Percentiles rank a stretch among this genome's conserved stretches.
These are phyloP conservation scores for Pseudohalonectria lignicola DNA, from an alignment of 2,329 filamentous ascomycete genomes.

Conservation along the genomic window DNA sequence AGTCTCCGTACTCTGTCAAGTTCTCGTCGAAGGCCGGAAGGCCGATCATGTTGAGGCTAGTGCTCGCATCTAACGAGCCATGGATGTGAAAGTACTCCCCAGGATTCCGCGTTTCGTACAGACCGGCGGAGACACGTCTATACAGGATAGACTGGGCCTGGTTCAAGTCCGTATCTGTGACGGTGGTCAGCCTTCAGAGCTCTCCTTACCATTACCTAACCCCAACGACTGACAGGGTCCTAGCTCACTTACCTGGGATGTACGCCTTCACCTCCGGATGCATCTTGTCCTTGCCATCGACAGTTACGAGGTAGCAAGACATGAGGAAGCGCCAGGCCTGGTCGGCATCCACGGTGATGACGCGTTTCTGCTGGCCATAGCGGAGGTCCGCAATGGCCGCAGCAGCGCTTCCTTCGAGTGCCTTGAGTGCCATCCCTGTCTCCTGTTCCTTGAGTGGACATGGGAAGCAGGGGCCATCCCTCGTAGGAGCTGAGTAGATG, in stretches of 20 bases:
- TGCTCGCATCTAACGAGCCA: conserved; percentile 31
- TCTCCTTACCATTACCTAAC: too few relatives aligned
- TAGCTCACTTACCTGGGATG: background rate
- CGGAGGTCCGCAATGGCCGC: conserved; percentile 46
- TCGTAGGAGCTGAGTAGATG: conserved; percentile 16
- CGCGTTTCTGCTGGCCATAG: conserved; percentile 26
- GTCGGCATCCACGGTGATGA: conserved; percentile 35
- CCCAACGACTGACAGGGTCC: conserved; percentile 9
- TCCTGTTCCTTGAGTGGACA: conserved; percentile 29
- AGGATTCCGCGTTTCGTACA: conserved; percentile 8
- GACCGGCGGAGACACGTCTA: conserved; percentile 9
- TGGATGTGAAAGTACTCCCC: conserved; percentile 45
- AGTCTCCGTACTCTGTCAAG: conserved; percentile 21
- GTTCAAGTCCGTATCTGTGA: conserved; percentile 57
- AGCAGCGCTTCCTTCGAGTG: conserved; percentile 45
- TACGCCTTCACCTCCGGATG: conserved; percentile 27
- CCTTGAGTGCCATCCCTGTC: conserved; percentile 37
- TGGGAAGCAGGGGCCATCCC: conserved; percentile 23
- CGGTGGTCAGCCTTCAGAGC: background rate
- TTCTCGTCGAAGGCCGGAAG: conserved; percentile 19
- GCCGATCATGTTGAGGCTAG: conserved; percentile 31
- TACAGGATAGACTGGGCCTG: conserved; percentile 61
- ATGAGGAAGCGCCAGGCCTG: conserved; percentile 44
- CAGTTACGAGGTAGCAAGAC: conserved; percentile 44
- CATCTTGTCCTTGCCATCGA: conserved; percentile 38